Conservation (phyloP, 2,329 filamentous ascomycete species). For the Ilyonectria sp. region DNA sequence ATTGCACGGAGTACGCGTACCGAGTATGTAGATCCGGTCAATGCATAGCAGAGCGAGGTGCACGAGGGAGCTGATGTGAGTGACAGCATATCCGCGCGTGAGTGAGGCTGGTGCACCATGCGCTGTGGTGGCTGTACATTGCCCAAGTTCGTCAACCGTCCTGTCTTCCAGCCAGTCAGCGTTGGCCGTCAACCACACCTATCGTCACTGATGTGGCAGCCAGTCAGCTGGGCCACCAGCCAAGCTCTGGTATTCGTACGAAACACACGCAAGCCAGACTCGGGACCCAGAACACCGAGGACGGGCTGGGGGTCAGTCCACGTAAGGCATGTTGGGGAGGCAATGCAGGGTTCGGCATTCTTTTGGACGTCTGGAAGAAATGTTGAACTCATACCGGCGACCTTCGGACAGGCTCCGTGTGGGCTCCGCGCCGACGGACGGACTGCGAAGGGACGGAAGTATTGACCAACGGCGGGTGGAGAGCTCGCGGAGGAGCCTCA, state of each 20-base stretch:
- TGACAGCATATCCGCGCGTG: conserved; percentile 3
- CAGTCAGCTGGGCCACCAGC: conserved; percentile 17
- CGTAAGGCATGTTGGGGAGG: neutral
- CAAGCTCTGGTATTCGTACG: conserved; percentile 7
- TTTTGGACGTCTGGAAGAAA: neutral
- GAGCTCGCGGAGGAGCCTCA: neutral
- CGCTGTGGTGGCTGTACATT: conserved; percentile 27
- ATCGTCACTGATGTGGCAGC: conserved; percentile 5
- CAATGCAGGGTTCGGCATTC: neutral
- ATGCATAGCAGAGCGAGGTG: conserved; percentile 2
- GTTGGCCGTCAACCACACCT: neutral
- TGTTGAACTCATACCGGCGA: neutral
- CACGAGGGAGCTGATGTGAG: conserved; percentile 11
- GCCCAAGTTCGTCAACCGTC: conserved; percentile 7
- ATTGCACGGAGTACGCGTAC: neutral
- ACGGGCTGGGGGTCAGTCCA: neutral
- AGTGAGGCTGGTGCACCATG: conserved; percentile 27
- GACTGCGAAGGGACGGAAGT: neutral
- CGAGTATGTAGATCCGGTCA: neutral
- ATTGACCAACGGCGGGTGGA: conserved; percentile 1
- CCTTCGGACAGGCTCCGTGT: neutral
- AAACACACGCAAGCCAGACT: neutral
- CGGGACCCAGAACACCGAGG: conserved; percentile 4
- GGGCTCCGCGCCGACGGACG: neutral
- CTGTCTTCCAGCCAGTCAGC: conserved; percentile 15